Conservation (phyloP, 805 yeast genomes). For the Blastobotrys parvus region DNA sequence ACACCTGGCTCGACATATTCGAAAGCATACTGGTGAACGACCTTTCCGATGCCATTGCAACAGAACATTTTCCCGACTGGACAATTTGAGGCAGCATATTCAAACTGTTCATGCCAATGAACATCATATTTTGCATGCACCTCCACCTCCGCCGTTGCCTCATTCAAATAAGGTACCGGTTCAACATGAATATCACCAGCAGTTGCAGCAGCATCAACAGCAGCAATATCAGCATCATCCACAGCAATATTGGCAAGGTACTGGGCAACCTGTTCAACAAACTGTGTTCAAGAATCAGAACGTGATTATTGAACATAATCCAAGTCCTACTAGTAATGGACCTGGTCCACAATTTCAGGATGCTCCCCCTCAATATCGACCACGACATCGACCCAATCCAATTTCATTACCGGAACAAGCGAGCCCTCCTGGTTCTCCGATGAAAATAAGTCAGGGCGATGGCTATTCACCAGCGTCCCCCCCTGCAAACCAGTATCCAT, state of each 20-base stretch:
- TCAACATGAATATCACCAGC: not conserved
- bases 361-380: slow-evolving; percentile 4
- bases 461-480: not conserved
- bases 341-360: not conserved
- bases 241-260: slow-evolving; percentile 5
- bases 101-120: slow-evolving; percentile 71
- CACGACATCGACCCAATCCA: slow-evolving; percentile 15
- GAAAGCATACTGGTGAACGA: slow-evolving; percentile 92
- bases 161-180: slow-evolving; percentile 6
- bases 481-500: too few species aligned
- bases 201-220: slow-evolving; percentile 5
- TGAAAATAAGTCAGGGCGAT: not conserved
- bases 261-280: slow-evolving; percentile 5
- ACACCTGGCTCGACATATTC: slow-evolving; percentile 83
- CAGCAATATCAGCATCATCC: slow-evolving; percentile 8
- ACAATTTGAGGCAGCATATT: slow-evolving; percentile 83
- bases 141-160: slow-evolving; percentile 14
- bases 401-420: slow-evolving; percentile 6
- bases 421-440: not conserved
- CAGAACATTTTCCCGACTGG: slow-evolving; percentile 72
- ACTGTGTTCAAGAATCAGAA: slow-evolving; percentile 3
- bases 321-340: not conserved
- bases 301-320: slow-evolving; percentile 2
- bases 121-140: slow-evolving; percentile 23
- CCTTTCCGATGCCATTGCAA: slow-evolving; percentile 81